A percentile compares a stretch with the other conserved stretches of the same genome.
phyloP scores from a whole-genome alignment of 2,329 filamentous ascomycete genomes.

The Shiraia sp. region DNA sequence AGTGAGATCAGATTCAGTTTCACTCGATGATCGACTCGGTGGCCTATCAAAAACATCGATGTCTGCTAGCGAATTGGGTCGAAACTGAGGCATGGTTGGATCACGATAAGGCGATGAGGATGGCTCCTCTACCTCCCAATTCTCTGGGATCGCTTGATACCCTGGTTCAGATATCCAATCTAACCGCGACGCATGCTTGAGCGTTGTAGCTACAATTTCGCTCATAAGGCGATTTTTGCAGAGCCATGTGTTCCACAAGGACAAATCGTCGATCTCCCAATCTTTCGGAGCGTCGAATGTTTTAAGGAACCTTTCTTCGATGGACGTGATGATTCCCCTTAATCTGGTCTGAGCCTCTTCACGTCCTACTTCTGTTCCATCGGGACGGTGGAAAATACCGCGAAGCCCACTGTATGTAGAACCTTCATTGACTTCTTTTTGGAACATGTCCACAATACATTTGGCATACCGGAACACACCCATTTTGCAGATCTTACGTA shows the following conservation, averaged over 20 bases:
- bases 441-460: slow-evolving; percentile 26
- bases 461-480: slow-evolving; percentile 35
- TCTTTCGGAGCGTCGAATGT: slow-evolving; percentile 10
- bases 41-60: neutral
- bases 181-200: slow-evolving; percentile 12
- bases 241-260: slow-evolving; percentile 30
- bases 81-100: slow-evolving; percentile 70
- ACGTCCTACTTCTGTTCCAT: slow-evolving; percentile 5
- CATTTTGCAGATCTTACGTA: slow-evolving; percentile 15
- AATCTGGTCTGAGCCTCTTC: slow-evolving; percentile 10
- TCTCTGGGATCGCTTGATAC: neutral
- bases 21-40: neutral
- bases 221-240: slow-evolving; percentile 22
- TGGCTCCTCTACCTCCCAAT: neutral
- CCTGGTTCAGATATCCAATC: slow-evolving; percentile 19
- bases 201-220: slow-evolving; percentile 22
- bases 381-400: slow-evolving; percentile 10
- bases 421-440: slow-evolving; percentile 13
- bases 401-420: slow-evolving; percentile 1
- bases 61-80: slow-evolving; percentile 55
- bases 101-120: slow-evolving; percentile 47
- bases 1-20: neutral
- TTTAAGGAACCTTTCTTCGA: slow-evolving; percentile 21
- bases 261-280: slow-evolving; percentile 13
- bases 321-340: slow-evolving; percentile 11